These are phyloP conservation scores for Kentomonas sorsogonicus DNA, from an alignment of 208 protist genomes.

Conservation along the genomic window DNA sequence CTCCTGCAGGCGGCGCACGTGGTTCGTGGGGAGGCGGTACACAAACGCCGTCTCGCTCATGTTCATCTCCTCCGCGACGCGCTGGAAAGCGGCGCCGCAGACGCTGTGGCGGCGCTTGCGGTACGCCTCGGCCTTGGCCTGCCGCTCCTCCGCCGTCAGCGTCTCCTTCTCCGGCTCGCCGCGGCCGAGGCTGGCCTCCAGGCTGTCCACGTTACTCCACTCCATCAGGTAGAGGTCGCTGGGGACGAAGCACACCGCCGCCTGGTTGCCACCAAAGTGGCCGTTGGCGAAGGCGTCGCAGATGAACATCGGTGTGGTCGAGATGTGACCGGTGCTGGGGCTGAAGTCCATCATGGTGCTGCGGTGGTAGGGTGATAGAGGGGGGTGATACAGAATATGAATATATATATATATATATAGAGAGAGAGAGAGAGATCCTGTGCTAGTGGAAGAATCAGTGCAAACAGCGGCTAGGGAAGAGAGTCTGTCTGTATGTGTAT, in stretches of 20 bases:
- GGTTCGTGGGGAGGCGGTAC: conserved; percentile 51
- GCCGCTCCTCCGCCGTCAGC: conserved; percentile 9
- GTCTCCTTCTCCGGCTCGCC: conserved; percentile 30
- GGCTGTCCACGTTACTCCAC: conserved; percentile 23
- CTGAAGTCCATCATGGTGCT: no score
- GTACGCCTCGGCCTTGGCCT: conserved; percentile 31
- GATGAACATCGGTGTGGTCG: conserved; percentile 33
- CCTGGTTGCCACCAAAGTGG: conserved; percentile 62
- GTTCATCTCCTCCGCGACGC: conserved; percentile 55
- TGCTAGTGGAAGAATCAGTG: no score
- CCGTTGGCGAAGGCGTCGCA: conserved; percentile 59
- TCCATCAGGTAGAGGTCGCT: conserved; percentile 16
- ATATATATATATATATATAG: no score
- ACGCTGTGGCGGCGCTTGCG: conserved; percentile 36
- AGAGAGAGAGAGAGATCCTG: no score
- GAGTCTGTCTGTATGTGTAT: background rate
- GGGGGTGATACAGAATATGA: no score
- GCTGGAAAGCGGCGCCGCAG: conserved; percentile 44
- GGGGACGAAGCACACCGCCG: conserved; percentile 53
- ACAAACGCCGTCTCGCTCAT: conserved; percentile 63
- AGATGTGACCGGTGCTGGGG: background rate
- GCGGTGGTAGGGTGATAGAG: no score
- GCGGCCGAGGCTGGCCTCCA: conserved; percentile 53
- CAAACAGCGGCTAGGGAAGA: no score
- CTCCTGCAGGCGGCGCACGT: conserved; percentile 38